These are phyloP conservation scores for Aspergillus alliaceus DNA, from an alignment of 2,329 filamentous ascomycete species.

Conservation along the genomic window DNA sequence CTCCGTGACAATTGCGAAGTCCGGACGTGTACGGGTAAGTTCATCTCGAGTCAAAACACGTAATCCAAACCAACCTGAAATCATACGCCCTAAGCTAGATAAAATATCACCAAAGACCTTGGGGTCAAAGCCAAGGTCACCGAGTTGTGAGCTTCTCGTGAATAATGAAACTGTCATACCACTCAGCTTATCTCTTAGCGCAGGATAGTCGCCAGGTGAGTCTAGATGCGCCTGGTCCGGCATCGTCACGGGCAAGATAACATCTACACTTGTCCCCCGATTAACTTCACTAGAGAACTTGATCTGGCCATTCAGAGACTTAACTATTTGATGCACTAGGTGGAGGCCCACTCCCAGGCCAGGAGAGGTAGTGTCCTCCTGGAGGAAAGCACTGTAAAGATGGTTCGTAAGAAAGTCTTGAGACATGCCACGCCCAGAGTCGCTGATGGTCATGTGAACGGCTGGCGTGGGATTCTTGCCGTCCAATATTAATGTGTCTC, in stretches of 20 bases:
- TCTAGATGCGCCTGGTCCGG: not conserved
- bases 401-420: slow-evolving; percentile 25
- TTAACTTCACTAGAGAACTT: slow-evolving; percentile 23
- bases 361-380: slow-evolving; percentile 56
- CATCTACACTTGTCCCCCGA: slow-evolving; percentile 23
- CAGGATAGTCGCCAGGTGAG: not conserved
- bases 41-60: slow-evolving; percentile 14
- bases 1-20: slow-evolving; percentile 22
- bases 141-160: slow-evolving; percentile 12
- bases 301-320: slow-evolving; percentile 23
- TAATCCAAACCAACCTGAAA: slow-evolving; percentile 19
- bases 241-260: slow-evolving; percentile 14
- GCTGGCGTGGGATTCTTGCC: slow-evolving; percentile 2
- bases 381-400: slow-evolving; percentile 58
- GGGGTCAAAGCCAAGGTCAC: slow-evolving; percentile 11
- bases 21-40: slow-evolving; percentile 4
- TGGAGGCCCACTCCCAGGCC: slow-evolving; percentile 62
- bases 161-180: slow-evolving; percentile 19
- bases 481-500: not conserved
- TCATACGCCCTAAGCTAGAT: slow-evolving; percentile 15
- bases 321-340: slow-evolving; percentile 50
- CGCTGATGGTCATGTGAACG: slow-evolving; percentile 21
- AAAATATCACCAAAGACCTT: slow-evolving; percentile 14
- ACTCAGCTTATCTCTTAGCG: slow-evolving; percentile 7
- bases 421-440: slow-evolving; percentile 31